Evolutionary conservation across 2,329 filamentous ascomycete genomes (phyloP), one percentile per base, ranked within the genome.

Genomic region (Magnaporthales sp.): DNA sequence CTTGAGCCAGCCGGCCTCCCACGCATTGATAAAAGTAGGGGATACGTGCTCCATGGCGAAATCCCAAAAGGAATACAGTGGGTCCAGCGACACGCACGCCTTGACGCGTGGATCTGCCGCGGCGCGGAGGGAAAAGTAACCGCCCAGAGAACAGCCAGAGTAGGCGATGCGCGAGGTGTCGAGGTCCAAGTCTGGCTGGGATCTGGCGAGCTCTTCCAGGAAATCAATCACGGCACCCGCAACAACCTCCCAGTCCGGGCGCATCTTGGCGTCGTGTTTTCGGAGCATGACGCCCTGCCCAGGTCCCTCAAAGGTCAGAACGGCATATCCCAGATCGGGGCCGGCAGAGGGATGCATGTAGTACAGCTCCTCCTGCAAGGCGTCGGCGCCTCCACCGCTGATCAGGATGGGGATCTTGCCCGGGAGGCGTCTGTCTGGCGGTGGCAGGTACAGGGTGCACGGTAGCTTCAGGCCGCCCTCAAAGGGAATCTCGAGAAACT

Each of bases 221-320:
- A 69, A 68, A 38, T 72, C 69, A 7, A 76, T 19, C 10, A 74
- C 73, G 1, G 26, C n/a, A 32, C 61, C 27, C 4, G 66, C 69
- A 19, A 75, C 72, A 1, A 65, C 65, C 65, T 76, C 74, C 68
- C 70, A 75, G 68, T 75, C 74, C 1, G 73, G 73, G 1, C 72
- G 70, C 67, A 75, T 68, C 11, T 65, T 61, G 9, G 71, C 15
- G 54, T 67, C 66, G 8, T 71, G 63, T 1, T 68, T 68, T n/a
- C 70, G 66, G 4, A 78, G 69, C 0, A 73, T 66, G 10, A 76
- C 69, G 0, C 77, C 77, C 67, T 79, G 77, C 0, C 77, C 77
- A 0, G 77, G 77, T 1, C 77, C 78, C 1, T 80, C 77, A 62
- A 78, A 78, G 0, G 72, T 77, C n/a, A 79, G 61, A 0, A 77